These are phyloP conservation scores for Boletellus ananiceps DNA, from an alignment of 768 basidiomycete genomes.

Conservation along the genomic window DNA sequence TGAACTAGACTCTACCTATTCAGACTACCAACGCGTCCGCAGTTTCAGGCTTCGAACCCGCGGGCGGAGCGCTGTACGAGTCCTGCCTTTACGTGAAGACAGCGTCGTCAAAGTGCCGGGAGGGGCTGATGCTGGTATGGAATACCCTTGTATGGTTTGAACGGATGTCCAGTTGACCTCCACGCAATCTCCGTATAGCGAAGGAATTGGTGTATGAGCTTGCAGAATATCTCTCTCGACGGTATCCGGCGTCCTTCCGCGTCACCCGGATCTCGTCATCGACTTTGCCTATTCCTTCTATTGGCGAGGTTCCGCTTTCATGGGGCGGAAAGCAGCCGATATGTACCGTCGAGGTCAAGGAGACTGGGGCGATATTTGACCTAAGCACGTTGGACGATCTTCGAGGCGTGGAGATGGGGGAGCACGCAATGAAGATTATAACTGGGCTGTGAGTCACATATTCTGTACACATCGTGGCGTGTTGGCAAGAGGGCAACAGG, in stretches of 20 bases:
- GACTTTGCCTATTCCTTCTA: slow-evolving; percentile 9
- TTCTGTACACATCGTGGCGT: background rate
- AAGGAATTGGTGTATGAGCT: slow-evolving; percentile 66
- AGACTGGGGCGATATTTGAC: slow-evolving; percentile 30
- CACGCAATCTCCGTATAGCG: slow-evolving; percentile 36
- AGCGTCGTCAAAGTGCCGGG: slow-evolving; percentile 32
- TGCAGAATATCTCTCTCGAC: slow-evolving; percentile 57
- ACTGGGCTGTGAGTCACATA: slow-evolving; percentile 41
- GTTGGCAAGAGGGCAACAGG: slow-evolving; percentile 41
- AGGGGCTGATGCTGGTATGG: slow-evolving; percentile 28
- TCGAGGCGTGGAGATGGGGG: slow-evolving; percentile 25
- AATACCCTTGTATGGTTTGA: background rate
- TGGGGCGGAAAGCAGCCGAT: slow-evolving; percentile 33
- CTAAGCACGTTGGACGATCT: slow-evolving; percentile 27
- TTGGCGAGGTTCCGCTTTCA: slow-evolving; percentile 27
- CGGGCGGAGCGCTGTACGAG: slow-evolving; percentile 34
- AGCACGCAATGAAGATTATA: slow-evolving; percentile 57
- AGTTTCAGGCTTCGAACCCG: slow-evolving; percentile 37
- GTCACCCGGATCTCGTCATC: slow-evolving; percentile 37
- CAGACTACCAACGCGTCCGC: too few species aligned
- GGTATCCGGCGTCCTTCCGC: slow-evolving; percentile 56
- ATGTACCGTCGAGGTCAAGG: too few species aligned
- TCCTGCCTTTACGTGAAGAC: slow-evolving; percentile 30
- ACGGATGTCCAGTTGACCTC: background rate
- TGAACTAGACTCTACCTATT: slow-evolving; percentile 14